phyloP scores from a whole-genome alignment of 805 yeast species.

The Candida golubevii region DNA sequence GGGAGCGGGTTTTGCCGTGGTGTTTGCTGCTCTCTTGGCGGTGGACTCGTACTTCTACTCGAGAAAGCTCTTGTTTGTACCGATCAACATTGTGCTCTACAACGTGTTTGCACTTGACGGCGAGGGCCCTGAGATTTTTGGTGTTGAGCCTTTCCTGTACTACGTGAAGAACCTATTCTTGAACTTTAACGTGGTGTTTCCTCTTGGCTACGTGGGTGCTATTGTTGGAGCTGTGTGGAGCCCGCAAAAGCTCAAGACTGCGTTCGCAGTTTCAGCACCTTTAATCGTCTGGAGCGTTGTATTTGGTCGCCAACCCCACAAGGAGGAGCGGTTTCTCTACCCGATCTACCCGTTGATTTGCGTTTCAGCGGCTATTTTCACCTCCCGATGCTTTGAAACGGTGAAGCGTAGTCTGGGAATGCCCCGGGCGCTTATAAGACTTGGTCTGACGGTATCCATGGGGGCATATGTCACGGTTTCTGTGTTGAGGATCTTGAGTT shows the following conservation, averaged over 20 bases:
- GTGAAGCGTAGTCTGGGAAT: not conserved
- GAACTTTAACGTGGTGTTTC: conserved; percentile 61
- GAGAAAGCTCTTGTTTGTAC: conserved; percentile 56
- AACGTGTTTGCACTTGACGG: conserved; percentile 67
- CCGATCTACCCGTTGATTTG: conserved; percentile 74
- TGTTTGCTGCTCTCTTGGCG: conserved; percentile 25
- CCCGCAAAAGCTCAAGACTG: conserved; percentile 7
- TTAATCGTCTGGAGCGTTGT: conserved; percentile 61
- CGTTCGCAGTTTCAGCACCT: conserved; percentile 35
- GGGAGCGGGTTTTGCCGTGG: conserved; percentile 13
- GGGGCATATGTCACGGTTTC: conserved; percentile 33
- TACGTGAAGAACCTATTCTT: conserved; percentile 64
- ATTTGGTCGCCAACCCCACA: conserved; percentile 77
- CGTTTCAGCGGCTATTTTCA: conserved; percentile 55
- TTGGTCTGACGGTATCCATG: conserved; percentile 16
- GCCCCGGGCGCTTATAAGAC: conserved; percentile 6
- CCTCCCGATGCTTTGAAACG: conserved; percentile 15
- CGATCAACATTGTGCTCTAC: conserved; percentile 76
- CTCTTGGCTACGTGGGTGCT: conserved; percentile 40
- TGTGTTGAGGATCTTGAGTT: conserved; percentile 51
- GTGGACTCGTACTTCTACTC: conserved; percentile 62
- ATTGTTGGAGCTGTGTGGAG: conserved; percentile 21
- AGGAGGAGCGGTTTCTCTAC: conserved; percentile 87
- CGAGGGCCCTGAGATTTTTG: conserved; percentile 88
- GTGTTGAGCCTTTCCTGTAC: conserved; percentile 74